phyloP scores from a whole-genome alignment of 2,329 filamentous ascomycete genomes.

The Calonectria henricotiae region DNA sequence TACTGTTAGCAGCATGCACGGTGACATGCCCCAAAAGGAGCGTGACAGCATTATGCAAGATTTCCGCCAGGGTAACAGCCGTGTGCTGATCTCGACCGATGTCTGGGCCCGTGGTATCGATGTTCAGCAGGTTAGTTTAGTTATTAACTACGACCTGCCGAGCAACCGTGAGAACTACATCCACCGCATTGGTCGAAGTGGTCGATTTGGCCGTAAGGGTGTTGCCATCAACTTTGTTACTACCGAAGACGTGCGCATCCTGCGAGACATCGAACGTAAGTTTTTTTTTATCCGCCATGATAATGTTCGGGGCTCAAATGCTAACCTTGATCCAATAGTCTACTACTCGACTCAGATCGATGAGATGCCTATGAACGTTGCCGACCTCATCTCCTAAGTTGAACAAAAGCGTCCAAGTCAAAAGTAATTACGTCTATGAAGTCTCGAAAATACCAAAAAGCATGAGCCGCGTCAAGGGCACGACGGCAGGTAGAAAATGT shows the following conservation, averaged over 20 bases:
- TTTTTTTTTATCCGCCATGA: slow-evolving; percentile 42
- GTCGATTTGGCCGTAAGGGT: slow-evolving; percentile 97
- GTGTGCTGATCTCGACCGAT: slow-evolving; percentile 97
- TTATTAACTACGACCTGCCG: slow-evolving; percentile 99
- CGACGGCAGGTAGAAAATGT: slow-evolving; percentile 42
- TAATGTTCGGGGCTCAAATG: slow-evolving; percentile 21
- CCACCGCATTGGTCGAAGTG: slow-evolving; percentile 96
- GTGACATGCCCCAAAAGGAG: slow-evolving; percentile 99
- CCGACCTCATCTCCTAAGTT: slow-evolving; percentile 70
- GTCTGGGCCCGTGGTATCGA: slow-evolving; percentile 99
- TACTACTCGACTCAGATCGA: slow-evolving; percentile 98
- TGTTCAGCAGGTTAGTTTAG: slow-evolving; percentile 96
- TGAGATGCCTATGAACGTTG: slow-evolving; percentile 98
- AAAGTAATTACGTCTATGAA: slow-evolving; percentile 10
- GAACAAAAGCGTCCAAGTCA: background rate
- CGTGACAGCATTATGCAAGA: slow-evolving; percentile 99
- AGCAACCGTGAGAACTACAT: slow-evolving; percentile 99
- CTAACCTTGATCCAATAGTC: slow-evolving; percentile 69
- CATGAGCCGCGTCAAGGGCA: slow-evolving; percentile 40
- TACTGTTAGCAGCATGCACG: slow-evolving; percentile 98
- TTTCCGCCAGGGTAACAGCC: slow-evolving; percentile 95
- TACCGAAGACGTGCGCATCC: slow-evolving; percentile 96
- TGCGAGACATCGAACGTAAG: slow-evolving; percentile 95
- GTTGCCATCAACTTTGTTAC: slow-evolving; percentile 99
- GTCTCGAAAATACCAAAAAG: slow-evolving; percentile 7